phyloP scores from a whole-genome alignment of 1,139 yeast genomes.

The Zygosaccharomyces sapae region DNA sequence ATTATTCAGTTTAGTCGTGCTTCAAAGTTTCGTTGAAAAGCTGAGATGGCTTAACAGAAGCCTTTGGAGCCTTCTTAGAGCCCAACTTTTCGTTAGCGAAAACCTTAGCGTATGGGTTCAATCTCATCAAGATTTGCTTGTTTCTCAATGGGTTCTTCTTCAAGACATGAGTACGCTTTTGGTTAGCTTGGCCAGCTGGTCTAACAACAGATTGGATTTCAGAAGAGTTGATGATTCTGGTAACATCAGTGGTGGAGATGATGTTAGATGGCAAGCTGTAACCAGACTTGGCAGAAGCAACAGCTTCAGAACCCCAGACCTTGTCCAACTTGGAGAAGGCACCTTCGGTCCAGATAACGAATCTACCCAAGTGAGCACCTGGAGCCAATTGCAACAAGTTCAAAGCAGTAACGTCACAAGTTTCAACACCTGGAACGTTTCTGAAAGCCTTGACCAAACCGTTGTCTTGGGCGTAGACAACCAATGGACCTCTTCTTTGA shows the following conservation, averaged over 20 bases:
- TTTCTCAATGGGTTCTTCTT: slow-evolving; percentile 99
- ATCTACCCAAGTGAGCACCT: slow-evolving; percentile 99
- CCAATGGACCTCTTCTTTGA: slow-evolving; percentile 99
- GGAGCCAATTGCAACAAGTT: slow-evolving; percentile 99
- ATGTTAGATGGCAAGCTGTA: slow-evolving; percentile 92
- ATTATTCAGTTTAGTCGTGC: slow-evolving; percentile 40
- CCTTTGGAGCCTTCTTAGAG: slow-evolving; percentile 68
- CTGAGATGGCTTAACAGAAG: slow-evolving; percentile 68
- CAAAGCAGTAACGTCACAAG: slow-evolving; percentile 86
- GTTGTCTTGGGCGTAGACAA: slow-evolving; percentile 96
- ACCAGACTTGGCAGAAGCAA: slow-evolving; percentile 80
- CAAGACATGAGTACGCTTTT: slow-evolving; percentile 91
- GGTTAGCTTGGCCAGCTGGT: slow-evolving; percentile 92
- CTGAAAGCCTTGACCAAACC: slow-evolving; percentile 98
- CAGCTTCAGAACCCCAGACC: slow-evolving; percentile 92
- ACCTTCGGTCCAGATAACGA: slow-evolving; percentile 98
- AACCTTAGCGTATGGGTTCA: slow-evolving; percentile 99
- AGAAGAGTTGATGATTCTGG: slow-evolving; percentile 97
- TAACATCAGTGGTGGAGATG: slow-evolving; percentile 90
- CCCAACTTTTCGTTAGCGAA: slow-evolving; percentile 89
- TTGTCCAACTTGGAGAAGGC: slow-evolving; percentile 96
- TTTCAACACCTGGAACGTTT: slow-evolving; percentile 99
- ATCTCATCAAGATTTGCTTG: slow-evolving; percentile 96
- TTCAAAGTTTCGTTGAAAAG: slow-evolving; percentile 65
- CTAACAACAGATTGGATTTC: slow-evolving; percentile 97